Percentiles rank a stretch among this genome's conserved stretches.
Evolutionary conservation across 2,329 filamentous ascomycete species (phyloP).

Genomic region (Aspergillus persii): DNA sequence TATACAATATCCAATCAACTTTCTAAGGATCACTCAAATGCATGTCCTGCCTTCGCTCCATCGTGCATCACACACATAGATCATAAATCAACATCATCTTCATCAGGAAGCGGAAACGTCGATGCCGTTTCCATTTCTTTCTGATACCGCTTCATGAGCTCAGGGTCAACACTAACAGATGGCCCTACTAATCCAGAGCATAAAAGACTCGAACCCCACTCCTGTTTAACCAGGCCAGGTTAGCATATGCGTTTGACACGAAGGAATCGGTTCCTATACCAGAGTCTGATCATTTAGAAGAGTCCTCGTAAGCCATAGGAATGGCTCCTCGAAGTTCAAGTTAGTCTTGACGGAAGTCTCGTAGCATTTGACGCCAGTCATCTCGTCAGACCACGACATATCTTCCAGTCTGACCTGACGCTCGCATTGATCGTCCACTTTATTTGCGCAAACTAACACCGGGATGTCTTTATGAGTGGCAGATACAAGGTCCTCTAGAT

Average conservation of each 20-base stretch:
- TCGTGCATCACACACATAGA: no score
- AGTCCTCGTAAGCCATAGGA: background rate
- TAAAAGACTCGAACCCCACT: background rate
- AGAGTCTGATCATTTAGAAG: background rate
- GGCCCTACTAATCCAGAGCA: background rate
- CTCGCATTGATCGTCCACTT: background rate
- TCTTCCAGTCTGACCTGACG: background rate
- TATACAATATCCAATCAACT: no score
- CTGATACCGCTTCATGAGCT: background rate
- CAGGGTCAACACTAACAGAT: background rate
- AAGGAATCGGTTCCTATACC: background rate
- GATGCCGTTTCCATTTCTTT: background rate
- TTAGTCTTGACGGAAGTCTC: background rate
- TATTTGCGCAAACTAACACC: background rate
- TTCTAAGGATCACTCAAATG: no score
- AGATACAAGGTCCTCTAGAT: background rate
- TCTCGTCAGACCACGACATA: background rate
- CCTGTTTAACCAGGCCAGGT: background rate
- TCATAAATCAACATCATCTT: background rate
- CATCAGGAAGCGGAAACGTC: background rate
- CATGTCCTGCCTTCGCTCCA: no score
- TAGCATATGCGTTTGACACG: no score
- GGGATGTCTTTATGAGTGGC: background rate
- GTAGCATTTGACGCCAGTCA: background rate
- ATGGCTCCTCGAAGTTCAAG: background rate